Base-by-base conservation (phyloP, 140 eudicot genomes). In the Oenanthe javanica region DNA sequence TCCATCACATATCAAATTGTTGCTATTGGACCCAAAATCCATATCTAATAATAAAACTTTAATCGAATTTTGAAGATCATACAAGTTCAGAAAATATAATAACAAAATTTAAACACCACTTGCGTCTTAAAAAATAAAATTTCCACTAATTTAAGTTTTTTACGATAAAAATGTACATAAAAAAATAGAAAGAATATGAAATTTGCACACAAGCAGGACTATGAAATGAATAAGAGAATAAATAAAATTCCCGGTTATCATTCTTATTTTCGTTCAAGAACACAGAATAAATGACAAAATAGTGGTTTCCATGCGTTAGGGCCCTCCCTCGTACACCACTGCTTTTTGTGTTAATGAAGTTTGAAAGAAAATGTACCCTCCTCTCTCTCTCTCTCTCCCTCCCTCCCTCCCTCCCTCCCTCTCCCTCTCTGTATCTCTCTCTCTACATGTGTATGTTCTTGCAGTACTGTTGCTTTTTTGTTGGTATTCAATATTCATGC, bases 261-360 rank as follows among this genome's bases (percentile, higher is more conserved):
- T 9, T 18, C 16, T 2, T 21, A 0, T 1, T 2, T 61, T n/a
- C 14, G 1, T 61, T 8, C 5, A 42, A 45, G 18, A 40, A 18
- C 57, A 47, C 50, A 74, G 40, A 74, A 74, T 45, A 74, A 74
- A 23, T 45, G 43, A 74, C 78, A 74, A 74, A 47, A 46, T 74
- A 74, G 79, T 21, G 55, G 63, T 16, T 27, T 75, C 46, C 79
- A 75, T 75, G 79, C 79, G 43, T 49, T 49, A n/a, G 79, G 79
- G 61, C 79, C 79, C 79, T 75, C 63, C 61, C 59, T 75, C 45
- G 16, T 9, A n/a, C 78, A 23, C 61, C 38, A 21, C 59, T 45
- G 31, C 78, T 5, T 47, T 74, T 49, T 25, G 13, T 75, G 36
- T 75, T 46, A 25, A 9, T 5, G 5, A n/a, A 61, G 69, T 61